phyloP scores from a whole-genome alignment of 1,284 basidiomycete species.

The Ganoderma lingzhi region DNA sequence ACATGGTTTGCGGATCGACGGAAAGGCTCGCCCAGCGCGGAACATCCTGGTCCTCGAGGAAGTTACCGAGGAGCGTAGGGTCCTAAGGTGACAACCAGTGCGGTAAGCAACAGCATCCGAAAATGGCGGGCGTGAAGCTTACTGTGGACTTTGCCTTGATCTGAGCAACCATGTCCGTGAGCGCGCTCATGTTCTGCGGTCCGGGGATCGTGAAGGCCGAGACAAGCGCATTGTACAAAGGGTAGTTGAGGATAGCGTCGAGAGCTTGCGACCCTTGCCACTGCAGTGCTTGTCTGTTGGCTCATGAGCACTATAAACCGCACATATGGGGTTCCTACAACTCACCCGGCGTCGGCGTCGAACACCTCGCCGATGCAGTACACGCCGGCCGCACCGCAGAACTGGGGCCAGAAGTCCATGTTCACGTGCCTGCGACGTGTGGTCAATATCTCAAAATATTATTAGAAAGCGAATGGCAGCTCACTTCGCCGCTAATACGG shows the following conservation, averaged over 20 bases:
- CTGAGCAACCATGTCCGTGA: conserved; percentile 41
- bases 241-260: conserved; percentile 62
- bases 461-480: conserved; percentile 28
- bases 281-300: conserved; percentile 34
- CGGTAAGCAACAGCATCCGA: not conserved
- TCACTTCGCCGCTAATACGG: conserved; percentile 54
- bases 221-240: conserved; percentile 56
- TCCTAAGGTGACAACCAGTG: conserved; percentile 32
- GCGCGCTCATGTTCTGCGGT: conserved; percentile 44
- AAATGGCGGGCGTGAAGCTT: not conserved
- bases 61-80: conserved; percentile 55
- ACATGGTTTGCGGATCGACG: conserved; percentile 46
- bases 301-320: not conserved
- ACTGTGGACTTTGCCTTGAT: conserved; percentile 46
- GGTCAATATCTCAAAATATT: conserved; percentile 6
- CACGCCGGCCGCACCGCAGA: conserved; percentile 77
- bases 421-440: conserved; percentile 61
- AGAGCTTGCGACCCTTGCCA: conserved; percentile 49
- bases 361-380: conserved; percentile 90
- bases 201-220: conserved; percentile 46
- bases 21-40: conserved; percentile 57
- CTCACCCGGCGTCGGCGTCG: conserved; percentile 63
- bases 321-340: conserved; percentile 1
- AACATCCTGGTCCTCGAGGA: conserved; percentile 68
- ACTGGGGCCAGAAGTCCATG: conserved; percentile 73